Percentiles rank a stretch among this genome's conserved stretches.
phyloP scores from a whole-genome alignment of 805 yeast genomes.

The Blastobotrys americana region DNA sequence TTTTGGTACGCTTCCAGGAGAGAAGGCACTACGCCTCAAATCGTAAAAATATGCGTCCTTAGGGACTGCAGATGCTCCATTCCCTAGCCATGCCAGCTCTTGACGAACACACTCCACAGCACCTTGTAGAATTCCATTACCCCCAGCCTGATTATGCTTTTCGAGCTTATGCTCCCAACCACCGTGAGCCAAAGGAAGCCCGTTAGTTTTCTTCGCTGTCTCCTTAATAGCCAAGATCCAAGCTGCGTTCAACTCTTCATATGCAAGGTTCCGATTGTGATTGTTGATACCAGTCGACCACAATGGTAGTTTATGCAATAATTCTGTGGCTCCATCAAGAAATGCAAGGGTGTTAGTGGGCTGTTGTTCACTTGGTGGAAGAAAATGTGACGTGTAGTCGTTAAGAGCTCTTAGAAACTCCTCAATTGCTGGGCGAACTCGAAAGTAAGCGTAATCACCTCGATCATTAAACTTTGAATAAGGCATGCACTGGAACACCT shows the following conservation, averaged over 20 bases:
- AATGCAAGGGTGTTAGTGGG: conserved; percentile 50
- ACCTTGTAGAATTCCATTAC: conserved; percentile 37
- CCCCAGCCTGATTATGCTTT: conserved; percentile 37
- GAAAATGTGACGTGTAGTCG: conserved; percentile 63
- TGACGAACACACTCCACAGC: conserved; percentile 40
- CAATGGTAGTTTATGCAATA: conserved; percentile 58
- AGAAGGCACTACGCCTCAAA: neutral
- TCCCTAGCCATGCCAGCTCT: conserved; percentile 32
- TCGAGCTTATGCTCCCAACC: conserved; percentile 38
- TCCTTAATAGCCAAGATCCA: conserved; percentile 45
- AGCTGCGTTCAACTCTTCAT: conserved; percentile 52
- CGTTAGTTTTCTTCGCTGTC: conserved; percentile 30
- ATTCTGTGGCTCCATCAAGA: conserved; percentile 51
- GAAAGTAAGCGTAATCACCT: conserved; percentile 67
- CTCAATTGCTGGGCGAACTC: conserved; percentile 60
- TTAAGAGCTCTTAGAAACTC: conserved; percentile 66
- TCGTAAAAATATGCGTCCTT: neutral
- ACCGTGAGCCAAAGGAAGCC: conserved; percentile 34
- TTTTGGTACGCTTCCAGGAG: neutral
- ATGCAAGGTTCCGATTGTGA: conserved; percentile 42
- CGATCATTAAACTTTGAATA: conserved; percentile 59
- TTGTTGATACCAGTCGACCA: conserved; percentile 46
- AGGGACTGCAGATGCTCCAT: neutral
- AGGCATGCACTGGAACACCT: conserved; percentile 50
- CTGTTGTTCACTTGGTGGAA: conserved; percentile 63